phyloP scores from a whole-genome alignment of 768 basidiomycete genomes.

The Naganishia friedmannii region DNA sequence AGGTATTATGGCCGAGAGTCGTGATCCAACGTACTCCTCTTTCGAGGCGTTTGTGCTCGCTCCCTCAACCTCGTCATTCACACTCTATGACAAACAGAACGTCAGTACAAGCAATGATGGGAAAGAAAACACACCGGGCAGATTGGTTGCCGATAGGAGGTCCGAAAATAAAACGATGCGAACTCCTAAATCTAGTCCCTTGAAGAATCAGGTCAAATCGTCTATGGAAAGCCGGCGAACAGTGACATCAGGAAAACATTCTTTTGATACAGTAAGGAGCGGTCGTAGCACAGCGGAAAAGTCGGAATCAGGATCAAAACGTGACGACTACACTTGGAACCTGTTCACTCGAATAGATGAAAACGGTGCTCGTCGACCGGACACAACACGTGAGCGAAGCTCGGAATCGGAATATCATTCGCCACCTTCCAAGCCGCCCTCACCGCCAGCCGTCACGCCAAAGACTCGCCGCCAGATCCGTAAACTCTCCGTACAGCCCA shows the following conservation, averaged over 20 bases:
- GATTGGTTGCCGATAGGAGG: neutral
- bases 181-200: slow-evolving; percentile 3
- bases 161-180: neutral
- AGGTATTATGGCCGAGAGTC: slow-evolving; percentile 3
- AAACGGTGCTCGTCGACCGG: neutral
- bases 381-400: neutral
- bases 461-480: slow-evolving; percentile 8
- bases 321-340: too few species aligned
- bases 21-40: slow-evolving; percentile 14
- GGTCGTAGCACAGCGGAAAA: neutral
- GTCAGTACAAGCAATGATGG: neutral
- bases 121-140: neutral
- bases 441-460: slow-evolving; percentile 2
- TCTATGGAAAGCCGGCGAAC: slow-evolving; percentile 3
- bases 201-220: slow-evolving; percentile 10
- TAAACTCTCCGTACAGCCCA: slow-evolving; percentile 8
- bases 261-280: slow-evolving; percentile 12
- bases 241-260: neutral
- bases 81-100: slow-evolving; percentile 15
- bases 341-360: slow-evolving; percentile 3
- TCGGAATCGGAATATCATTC: neutral
- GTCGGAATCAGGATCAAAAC: slow-evolving; percentile 5
- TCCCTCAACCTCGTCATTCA: slow-evolving; percentile 9
- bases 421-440: neutral
- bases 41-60: slow-evolving; percentile 22